These are phyloP conservation scores for Colletotrichum zoysiae DNA, from an alignment of 2,329 filamentous ascomycete genomes.

Conservation along the genomic window DNA sequence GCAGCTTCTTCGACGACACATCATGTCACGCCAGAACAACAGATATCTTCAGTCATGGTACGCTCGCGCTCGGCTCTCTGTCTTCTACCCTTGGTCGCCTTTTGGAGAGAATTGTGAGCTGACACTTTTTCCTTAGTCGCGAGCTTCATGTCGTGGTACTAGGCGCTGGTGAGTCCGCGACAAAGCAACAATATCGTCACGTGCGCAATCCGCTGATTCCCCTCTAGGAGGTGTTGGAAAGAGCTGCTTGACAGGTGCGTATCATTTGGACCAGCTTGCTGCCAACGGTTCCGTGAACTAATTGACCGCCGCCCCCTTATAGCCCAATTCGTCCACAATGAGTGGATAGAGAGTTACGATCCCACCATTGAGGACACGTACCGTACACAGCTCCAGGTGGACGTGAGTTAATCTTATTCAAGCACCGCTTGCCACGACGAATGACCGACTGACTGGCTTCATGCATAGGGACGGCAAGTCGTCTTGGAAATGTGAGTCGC, in stretches of 20 bases:
- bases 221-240: conserved; percentile 81
- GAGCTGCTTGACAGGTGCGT: conserved; percentile 87
- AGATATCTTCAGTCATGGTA: conserved; percentile 43
- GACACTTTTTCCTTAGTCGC: conserved; percentile 61
- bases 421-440: conserved; percentile 4
- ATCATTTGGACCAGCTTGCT: neutral
- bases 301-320: conserved; percentile 41
- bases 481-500: conserved; percentile 84
- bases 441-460: conserved; percentile 53
- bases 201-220: conserved; percentile 43
- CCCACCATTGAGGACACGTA: conserved; percentile 85
- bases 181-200: conserved; percentile 28
- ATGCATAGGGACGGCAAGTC: conserved; percentile 81
- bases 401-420: conserved; percentile 71
- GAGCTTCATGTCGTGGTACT: conserved; percentile 88
- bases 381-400: conserved; percentile 81
- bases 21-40: conserved; percentile 42
- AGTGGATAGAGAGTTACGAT: conserved; percentile 92
- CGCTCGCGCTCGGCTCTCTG: conserved; percentile 1
- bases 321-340: conserved; percentile 95
- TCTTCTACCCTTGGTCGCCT: neutral
- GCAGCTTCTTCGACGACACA: neutral
- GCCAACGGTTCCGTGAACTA: neutral
- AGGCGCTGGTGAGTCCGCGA: conserved; percentile 74
- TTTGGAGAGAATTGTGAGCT: neutral